phyloP scores from a whole-genome alignment of 1,284 basidiomycete genomes.

The Austroboletus niveus region DNA sequence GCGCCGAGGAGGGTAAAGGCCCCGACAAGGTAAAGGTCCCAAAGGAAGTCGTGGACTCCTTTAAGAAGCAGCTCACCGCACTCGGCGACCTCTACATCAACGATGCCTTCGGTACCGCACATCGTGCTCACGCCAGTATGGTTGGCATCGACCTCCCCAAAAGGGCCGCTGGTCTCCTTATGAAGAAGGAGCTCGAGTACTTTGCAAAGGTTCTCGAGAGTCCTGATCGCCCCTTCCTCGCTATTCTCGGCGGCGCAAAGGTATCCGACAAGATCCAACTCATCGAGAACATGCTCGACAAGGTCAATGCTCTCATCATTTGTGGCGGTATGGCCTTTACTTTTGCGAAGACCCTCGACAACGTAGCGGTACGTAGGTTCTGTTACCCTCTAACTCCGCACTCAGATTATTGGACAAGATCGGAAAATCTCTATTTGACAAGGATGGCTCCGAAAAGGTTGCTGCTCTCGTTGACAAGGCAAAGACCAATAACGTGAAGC shows the following conservation, averaged over 20 bases:
- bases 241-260: conserved; percentile 98
- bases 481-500: conserved; percentile 88
- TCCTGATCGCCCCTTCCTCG: conserved; percentile 95
- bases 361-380: conserved; percentile 57
- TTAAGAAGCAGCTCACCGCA: conserved; percentile 66
- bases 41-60: conserved; percentile 63
- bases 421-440: conserved; percentile 93
- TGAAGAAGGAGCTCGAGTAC: conserved; percentile 99
- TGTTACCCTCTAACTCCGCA: background rate
- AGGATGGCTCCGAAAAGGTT: conserved; percentile 89
- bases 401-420: conserved; percentile 51
- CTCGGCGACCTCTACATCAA: conserved; percentile 98
- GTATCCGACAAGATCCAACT: conserved; percentile 99
- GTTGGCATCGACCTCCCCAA: conserved; percentile 94
- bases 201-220: conserved; percentile 97
- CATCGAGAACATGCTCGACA: conserved; percentile 99
- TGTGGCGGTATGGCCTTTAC: conserved; percentile 99
- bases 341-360: conserved; percentile 94
- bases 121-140: conserved; percentile 98
- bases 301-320: conserved; percentile 96
- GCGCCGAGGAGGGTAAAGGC: conserved; percentile 97
- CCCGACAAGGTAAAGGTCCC: conserved; percentile 83
- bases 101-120: conserved; percentile 98
- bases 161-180: conserved; percentile 92
- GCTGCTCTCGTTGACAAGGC: conserved; percentile 87